phyloP scores from a whole-genome alignment of 176 grass and related monocot genomes.

The Pontederia crassipes region DNA sequence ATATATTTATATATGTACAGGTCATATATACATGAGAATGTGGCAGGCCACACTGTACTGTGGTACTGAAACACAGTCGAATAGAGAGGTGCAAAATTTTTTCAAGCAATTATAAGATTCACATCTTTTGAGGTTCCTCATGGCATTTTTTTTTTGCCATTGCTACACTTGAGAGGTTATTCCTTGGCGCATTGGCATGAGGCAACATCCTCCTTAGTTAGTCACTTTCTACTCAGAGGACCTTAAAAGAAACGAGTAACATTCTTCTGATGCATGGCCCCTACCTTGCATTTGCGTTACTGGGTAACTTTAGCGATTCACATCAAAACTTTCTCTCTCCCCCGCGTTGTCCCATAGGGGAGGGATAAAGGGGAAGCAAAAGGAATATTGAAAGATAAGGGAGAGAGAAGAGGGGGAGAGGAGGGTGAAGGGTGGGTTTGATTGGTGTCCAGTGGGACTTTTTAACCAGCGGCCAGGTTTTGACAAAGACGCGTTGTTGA shows the following conservation, averaged over 20 bases:
- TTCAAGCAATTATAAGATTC: not conserved
- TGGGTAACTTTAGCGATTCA: not conserved
- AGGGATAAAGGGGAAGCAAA: not conserved
- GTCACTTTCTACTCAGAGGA: conserved; percentile 4
- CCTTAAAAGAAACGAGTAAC: too few species aligned
- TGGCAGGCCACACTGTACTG: not conserved
- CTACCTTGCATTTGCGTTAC: not conserved
- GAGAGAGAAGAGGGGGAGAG: not conserved
- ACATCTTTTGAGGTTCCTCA: conserved; percentile 2
- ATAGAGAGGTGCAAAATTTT: not conserved
- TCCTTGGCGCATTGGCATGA: not conserved
- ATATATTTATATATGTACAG: too few species aligned
- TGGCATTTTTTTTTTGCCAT: not conserved
- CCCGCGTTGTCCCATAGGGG: not conserved
- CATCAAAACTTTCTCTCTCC: not conserved
- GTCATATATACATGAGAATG: not conserved
- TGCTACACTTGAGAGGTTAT: not conserved
- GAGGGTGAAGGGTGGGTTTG: not conserved
- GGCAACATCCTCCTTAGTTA: conserved; percentile 10
- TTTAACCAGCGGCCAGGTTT: not conserved
- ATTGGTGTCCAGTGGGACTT: not conserved
- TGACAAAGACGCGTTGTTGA: not conserved
- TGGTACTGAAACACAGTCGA: not conserved
- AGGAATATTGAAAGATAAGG: not conserved
- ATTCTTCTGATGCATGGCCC: not conserved